Evolutionary conservation across 495 filamentous ascomycete genomes (phyloP).

Genomic region (Penicillium diatomitis): DNA sequence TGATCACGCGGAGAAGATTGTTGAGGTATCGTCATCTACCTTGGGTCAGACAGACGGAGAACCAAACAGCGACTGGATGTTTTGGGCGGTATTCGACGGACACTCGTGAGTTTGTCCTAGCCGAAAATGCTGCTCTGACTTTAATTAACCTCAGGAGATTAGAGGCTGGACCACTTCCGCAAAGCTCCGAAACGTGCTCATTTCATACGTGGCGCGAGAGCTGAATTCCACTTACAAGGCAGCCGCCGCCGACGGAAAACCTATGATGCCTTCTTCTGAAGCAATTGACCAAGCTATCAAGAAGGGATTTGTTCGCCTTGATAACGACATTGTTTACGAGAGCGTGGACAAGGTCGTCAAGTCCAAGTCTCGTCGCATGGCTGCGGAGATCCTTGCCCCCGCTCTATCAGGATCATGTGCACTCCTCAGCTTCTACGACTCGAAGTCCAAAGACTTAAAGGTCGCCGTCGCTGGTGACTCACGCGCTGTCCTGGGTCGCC

Average conservation of each 20-base stretch:
- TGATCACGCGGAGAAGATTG: slow-evolving; percentile 94
- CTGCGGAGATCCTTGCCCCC: slow-evolving; percentile 84
- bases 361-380: slow-evolving; percentile 73
- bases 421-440: slow-evolving; percentile 93
- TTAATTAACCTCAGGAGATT: slow-evolving; percentile 9
- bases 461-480: slow-evolving; percentile 95
- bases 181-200: slow-evolving; percentile 84
- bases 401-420: slow-evolving; percentile 94
- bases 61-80: slow-evolving; percentile 90
- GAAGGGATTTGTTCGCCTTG: slow-evolving; percentile 75
- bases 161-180: slow-evolving; percentile 98
- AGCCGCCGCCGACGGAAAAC: slow-evolving; percentile 51
- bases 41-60: slow-evolving; percentile 42
- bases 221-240: slow-evolving; percentile 87
- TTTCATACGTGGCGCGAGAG: slow-evolving; percentile 86
- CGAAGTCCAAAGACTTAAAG: slow-evolving; percentile 66
- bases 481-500: slow-evolving; percentile 80
- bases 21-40: slow-evolving; percentile 63
- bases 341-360: slow-evolving; percentile 82
- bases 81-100: slow-evolving; percentile 98
- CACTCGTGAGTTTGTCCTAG: slow-evolving; percentile 55
- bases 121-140: not conserved
- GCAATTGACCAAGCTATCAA: slow-evolving; percentile 90
- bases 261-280: slow-evolving; percentile 51
- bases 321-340: slow-evolving; percentile 86